Evolutionary conservation across 371 early-diverging fungal species (phyloP).

Genomic region (Mortierella polycephala): DNA sequence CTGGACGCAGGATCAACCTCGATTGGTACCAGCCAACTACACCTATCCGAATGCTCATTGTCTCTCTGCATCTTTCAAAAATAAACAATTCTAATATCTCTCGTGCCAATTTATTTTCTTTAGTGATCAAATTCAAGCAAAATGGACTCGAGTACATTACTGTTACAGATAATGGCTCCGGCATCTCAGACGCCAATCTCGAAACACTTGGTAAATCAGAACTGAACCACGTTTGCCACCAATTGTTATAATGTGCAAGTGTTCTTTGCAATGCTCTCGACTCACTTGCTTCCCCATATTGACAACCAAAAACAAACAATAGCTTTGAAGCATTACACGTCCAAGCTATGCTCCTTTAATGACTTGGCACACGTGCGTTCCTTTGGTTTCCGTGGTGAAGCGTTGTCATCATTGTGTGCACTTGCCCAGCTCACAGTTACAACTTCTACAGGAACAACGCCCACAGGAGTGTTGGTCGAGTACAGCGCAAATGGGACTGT

Average conservation of each 20-base stretch:
- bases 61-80: background rate
- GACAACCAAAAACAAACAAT: background rate
- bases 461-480: slow-evolving; percentile 76
- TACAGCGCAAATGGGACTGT: slow-evolving; percentile 72
- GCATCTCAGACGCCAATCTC: slow-evolving; percentile 75
- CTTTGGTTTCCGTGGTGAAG: slow-evolving; percentile 92
- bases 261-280: slow-evolving; percentile 1
- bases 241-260: slow-evolving; percentile 20
- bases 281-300: background rate
- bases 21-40: slow-evolving; percentile 70
- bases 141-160: slow-evolving; percentile 80
- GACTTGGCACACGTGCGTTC: slow-evolving; percentile 74
- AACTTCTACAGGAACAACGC: slow-evolving; percentile 75
- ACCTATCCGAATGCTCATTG: background rate
- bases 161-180: slow-evolving; percentile 89
- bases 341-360: slow-evolving; percentile 76
- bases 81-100: background rate
- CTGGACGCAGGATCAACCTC: slow-evolving; percentile 92
- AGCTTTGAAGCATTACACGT: slow-evolving; percentile 83
- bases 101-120: background rate
- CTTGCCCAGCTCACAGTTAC: slow-evolving; percentile 67
- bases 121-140: slow-evolving; percentile 86
- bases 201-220: slow-evolving; percentile 66
- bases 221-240: slow-evolving; percentile 17
- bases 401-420: slow-evolving; percentile 82